Percentiles rank a stretch among this genome's conserved stretches.
Conservation (phyloP, 2,329 filamentous ascomycete genomes). For the Apiospora marii region DNA sequence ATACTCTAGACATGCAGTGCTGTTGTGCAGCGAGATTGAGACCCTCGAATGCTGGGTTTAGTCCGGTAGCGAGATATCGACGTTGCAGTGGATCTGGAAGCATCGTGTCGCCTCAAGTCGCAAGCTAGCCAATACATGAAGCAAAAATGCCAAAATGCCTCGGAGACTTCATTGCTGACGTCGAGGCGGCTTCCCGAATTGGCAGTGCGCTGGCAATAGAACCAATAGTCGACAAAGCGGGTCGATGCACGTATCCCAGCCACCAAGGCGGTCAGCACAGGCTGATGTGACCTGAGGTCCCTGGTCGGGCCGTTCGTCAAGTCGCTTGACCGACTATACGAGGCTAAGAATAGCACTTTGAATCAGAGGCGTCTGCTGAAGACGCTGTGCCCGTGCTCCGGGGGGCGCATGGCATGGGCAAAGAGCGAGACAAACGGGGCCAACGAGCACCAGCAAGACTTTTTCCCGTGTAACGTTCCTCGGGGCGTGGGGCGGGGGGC, state of each 20-base stretch:
- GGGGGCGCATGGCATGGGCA: background rate
- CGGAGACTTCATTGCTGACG: background rate
- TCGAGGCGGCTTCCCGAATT: conserved; percentile 3
- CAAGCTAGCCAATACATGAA: background rate
- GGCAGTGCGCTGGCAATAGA: background rate
- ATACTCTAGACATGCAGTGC: background rate
- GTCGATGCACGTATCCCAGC: background rate
- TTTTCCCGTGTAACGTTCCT: conserved; percentile 10
- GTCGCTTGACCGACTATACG: background rate
- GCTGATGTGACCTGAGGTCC: background rate
- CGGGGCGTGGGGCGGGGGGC: background rate
- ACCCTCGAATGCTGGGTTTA: background rate
- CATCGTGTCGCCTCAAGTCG: background rate
- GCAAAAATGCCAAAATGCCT: background rate
- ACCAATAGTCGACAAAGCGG: background rate
- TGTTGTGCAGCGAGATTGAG: background rate
- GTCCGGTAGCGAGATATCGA: background rate
- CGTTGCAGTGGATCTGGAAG: background rate
- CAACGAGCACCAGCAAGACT: background rate
- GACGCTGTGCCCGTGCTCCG: conserved; percentile 3
- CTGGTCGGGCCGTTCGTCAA: background rate
- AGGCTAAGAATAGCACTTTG: conserved; percentile 14
- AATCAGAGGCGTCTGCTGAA: conserved; percentile 4
- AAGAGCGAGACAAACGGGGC: background rate
- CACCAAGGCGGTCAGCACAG: conserved; percentile 1